These are phyloP conservation scores for Acer negundo DNA, from an alignment of 345 rosid species.

Conservation along the genomic window DNA sequence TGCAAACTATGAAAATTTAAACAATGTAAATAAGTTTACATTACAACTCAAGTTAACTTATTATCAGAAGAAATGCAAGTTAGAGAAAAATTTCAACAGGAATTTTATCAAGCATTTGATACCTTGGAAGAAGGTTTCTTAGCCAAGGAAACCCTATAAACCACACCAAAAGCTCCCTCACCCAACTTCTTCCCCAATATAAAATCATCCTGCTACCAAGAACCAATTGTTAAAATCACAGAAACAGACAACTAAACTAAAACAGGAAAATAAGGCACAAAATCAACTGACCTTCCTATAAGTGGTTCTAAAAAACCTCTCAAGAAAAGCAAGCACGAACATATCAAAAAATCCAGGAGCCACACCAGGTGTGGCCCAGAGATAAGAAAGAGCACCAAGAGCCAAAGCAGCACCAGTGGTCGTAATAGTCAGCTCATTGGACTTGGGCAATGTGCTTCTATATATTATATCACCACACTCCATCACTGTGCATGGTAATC, in stretches of 20 bases:
- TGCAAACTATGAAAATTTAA: neutral
- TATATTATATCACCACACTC: constrained; percentile 96
- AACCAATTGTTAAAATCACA: constrained; percentile 10
- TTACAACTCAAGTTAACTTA: constrained; percentile 10
- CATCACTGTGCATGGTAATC: constrained; percentile 97
- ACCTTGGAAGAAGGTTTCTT: constrained; percentile 77
- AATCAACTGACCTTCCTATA: constrained; percentile 58
- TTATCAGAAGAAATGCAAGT: neutral
- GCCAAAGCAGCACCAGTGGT: constrained; percentile 84
- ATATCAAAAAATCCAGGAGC: constrained; percentile 98
- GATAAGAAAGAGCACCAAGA: constrained; percentile 77
- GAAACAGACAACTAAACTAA: neutral
- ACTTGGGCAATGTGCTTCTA: constrained; percentile 89
- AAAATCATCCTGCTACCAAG: constrained; percentile 76
- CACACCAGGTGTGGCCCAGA: constrained; percentile 99
- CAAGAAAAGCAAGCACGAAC: constrained; percentile 93
- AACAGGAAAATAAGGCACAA: neutral
- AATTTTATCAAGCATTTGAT: constrained; percentile 22
- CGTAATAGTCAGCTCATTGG: constrained; percentile 70
- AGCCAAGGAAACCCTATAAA: constrained; percentile 65
- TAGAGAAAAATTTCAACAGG: neutral
- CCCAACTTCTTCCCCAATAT: constrained; percentile 96
- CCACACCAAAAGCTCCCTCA: constrained; percentile 95
- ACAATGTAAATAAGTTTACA: neutral
- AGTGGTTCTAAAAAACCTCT: constrained; percentile 78